Evolutionary conservation across 139 green algal species (phyloP).

Genomic region (Chlorella sp.): DNA sequence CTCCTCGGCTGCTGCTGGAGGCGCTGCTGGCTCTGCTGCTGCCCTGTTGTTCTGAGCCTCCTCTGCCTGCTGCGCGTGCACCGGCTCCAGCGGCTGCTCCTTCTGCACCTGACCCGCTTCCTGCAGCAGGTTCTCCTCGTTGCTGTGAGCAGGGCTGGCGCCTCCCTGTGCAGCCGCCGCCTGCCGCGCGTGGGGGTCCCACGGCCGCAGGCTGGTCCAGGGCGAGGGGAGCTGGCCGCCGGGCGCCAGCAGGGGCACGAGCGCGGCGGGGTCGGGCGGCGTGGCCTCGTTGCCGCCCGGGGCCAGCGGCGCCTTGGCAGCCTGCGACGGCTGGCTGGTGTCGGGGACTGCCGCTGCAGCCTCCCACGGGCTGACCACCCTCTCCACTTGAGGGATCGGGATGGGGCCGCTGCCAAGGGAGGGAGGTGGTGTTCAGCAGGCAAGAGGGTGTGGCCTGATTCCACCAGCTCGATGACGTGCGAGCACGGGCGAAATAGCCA

Average conservation of each 20-base stretch:
- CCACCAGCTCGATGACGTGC: no score
- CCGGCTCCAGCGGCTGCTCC: not conserved
- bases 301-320: not conserved
- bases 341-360: conserved; percentile 14
- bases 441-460: no score
- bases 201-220: conserved; percentile 29
- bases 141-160: no score
- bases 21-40: not conserved
- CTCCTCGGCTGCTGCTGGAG: conserved; percentile 1
- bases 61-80: not conserved
- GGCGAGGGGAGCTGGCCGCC: conserved; percentile 25
- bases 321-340: not conserved
- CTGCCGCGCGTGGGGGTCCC: conserved; percentile 22
- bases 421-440: no score
- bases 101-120: not conserved
- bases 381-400: conserved; percentile 27
- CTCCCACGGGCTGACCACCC: conserved; percentile 35
- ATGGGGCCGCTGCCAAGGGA: not conserved
- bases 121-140: conserved; percentile 1
- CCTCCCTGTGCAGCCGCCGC: no score
- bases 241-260: not conserved
- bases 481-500: no score
- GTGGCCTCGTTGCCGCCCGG: not conserved
- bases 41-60: conserved; percentile 5
- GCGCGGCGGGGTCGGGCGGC: not conserved